These are phyloP conservation scores for Chaetomium sp. DNA, from an alignment of 2,329 filamentous ascomycete genomes.

Conservation along the genomic window DNA sequence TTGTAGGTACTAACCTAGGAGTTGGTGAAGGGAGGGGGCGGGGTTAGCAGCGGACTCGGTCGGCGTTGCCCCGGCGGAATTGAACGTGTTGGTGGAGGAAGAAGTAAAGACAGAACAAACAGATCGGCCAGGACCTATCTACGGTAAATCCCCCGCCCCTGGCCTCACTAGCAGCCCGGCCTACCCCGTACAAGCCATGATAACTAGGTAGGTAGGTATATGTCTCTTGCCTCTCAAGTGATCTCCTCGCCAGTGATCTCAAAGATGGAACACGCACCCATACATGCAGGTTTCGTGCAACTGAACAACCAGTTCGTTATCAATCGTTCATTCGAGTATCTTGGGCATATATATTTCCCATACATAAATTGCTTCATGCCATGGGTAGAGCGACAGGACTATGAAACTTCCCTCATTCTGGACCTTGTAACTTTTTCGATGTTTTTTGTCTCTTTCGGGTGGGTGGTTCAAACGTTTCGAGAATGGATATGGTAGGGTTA, in stretches of 20 bases:
- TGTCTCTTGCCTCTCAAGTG: too few species aligned
- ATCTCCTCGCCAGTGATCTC: not conserved
- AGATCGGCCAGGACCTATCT: not conserved
- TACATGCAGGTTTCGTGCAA: not conserved
- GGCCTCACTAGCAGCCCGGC: not conserved
- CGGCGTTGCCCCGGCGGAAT: slow-evolving; percentile 15
- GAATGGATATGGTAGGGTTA: not conserved
- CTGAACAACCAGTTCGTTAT: not conserved
- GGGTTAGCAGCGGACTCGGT: slow-evolving; percentile 2
- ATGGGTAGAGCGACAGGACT: too few species aligned
- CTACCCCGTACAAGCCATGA: not conserved
- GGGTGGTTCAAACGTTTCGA: too few species aligned
- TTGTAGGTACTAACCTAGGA: not conserved
- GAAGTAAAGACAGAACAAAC: not conserved
- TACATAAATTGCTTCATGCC: too few species aligned
- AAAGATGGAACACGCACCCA: not conserved
- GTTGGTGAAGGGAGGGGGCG: slow-evolving; percentile 5
- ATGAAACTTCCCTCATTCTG: not conserved
- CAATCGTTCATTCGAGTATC: too few species aligned
- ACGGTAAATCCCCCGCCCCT: not conserved
- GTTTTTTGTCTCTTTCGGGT: not conserved
- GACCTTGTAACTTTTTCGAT: not conserved
- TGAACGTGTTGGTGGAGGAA: not conserved
- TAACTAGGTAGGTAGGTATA: too few species aligned
- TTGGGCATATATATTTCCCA: too few species aligned